Evolutionary conservation across 1,139 yeast species (phyloP).

Genomic region (Debaryomycetaceae sp.): DNA sequence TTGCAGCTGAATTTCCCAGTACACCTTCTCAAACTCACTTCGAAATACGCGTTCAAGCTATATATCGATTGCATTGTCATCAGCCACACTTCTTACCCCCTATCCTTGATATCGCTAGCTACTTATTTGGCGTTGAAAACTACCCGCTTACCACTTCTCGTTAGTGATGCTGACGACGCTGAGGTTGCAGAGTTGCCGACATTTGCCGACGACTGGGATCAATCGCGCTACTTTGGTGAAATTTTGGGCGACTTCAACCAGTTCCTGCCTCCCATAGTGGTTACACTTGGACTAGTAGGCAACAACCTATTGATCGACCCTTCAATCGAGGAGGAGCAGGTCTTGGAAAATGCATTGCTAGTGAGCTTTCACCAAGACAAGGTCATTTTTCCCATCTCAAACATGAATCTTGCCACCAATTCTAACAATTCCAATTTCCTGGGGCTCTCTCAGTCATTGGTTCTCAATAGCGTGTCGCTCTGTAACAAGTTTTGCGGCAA

Average conservation of each 20-base stretch:
- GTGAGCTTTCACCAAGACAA: slow-evolving; percentile 58
- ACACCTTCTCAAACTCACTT: slow-evolving; percentile 47
- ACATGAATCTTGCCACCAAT: slow-evolving; percentile 36
- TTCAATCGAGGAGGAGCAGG: slow-evolving; percentile 73
- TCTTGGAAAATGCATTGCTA: slow-evolving; percentile 71
- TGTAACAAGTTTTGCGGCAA: slow-evolving; percentile 26
- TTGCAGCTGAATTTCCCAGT: slow-evolving; percentile 39
- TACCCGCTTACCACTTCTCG: slow-evolving; percentile 62
- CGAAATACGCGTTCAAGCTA: slow-evolving; percentile 64
- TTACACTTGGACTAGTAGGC: slow-evolving; percentile 69
- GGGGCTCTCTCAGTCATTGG: slow-evolving; percentile 21
- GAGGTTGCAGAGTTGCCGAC: slow-evolving; percentile 81
- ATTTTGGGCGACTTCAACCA: slow-evolving; percentile 11
- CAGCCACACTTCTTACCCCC: slow-evolving; percentile 58
- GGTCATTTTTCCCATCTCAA: slow-evolving; percentile 55
- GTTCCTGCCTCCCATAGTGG: slow-evolving; percentile 63
- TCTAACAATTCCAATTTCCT: slow-evolving; percentile 32
- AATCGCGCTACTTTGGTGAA: slow-evolving; percentile 36
- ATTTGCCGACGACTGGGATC: slow-evolving; percentile 80
- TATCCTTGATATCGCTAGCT: slow-evolving; percentile 68
- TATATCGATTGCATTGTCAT: slow-evolving; percentile 71
- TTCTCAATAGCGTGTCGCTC: slow-evolving; percentile 19
- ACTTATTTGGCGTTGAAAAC: slow-evolving; percentile 71
- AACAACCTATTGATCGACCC: slow-evolving; percentile 68
- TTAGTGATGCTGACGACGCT: slow-evolving; percentile 47